These are phyloP conservation scores for Boletus pseudo-olivaceus DNA, from an alignment of 768 basidiomycete genomes.

Conservation along the genomic window DNA sequence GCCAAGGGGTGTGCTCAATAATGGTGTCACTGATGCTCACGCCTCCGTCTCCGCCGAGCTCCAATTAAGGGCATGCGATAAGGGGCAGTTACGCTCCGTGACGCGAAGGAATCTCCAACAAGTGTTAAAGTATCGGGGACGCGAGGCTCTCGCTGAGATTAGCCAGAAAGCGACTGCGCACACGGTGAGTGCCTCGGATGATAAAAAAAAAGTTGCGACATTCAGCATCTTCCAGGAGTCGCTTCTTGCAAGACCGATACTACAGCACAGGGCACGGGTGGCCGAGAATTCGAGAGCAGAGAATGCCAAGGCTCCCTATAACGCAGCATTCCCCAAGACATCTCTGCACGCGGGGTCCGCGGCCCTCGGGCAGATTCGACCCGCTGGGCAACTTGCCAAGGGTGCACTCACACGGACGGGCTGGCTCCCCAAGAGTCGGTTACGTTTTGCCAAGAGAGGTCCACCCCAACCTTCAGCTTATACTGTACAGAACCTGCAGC, in stretches of 20 bases:
- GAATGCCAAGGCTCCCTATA: slow-evolving; percentile 19
- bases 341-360: slow-evolving; percentile 49
- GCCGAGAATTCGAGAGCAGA: slow-evolving; percentile 33
- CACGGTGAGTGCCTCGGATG: slow-evolving; percentile 47
- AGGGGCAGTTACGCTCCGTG: slow-evolving; percentile 50
- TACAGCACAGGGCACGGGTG: slow-evolving; percentile 40
- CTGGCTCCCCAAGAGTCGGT: slow-evolving; percentile 23
- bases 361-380: slow-evolving; percentile 53
- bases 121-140: slow-evolving; percentile 56
- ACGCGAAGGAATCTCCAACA: slow-evolving; percentile 79
- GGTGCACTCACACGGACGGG: slow-evolving; percentile 43
- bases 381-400: slow-evolving; percentile 52
- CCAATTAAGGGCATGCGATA: slow-evolving; percentile 34
- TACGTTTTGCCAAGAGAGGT: slow-evolving; percentile 6
- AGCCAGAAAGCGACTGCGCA: slow-evolving; percentile 58
- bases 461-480: slow-evolving; percentile 16
- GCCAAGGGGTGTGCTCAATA: slow-evolving; percentile 47
- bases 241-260: slow-evolving; percentile 63
- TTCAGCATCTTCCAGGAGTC: slow-evolving; percentile 47
- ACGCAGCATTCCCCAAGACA: slow-evolving; percentile 23
- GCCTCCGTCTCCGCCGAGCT: slow-evolving; percentile 50
- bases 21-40: slow-evolving; percentile 44
- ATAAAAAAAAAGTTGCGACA: background rate
- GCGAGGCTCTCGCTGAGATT: slow-evolving; percentile 45
- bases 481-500: slow-evolving; percentile 18